Evolutionary conservation across 805 yeast species (phyloP).

Genomic region (Ogataea kodamae): DNA sequence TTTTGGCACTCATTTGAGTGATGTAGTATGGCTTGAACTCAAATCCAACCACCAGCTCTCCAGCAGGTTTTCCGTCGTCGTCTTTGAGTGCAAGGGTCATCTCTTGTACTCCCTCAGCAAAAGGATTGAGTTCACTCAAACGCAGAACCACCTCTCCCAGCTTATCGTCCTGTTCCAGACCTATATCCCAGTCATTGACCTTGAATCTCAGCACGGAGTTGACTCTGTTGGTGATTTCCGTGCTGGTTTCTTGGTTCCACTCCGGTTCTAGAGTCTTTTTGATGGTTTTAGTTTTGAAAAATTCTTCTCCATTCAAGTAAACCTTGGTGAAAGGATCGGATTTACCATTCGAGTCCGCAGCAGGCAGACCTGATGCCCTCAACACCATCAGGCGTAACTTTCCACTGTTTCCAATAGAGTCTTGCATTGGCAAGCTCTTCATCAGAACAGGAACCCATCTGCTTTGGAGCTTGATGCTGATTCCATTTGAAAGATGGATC

Average conservation of each 20-base stretch:
- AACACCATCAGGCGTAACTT: slow-evolving; percentile 55
- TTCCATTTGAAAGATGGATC: slow-evolving; percentile 42
- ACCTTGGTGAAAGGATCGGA: slow-evolving; percentile 87
- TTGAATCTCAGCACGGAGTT: slow-evolving; percentile 55
- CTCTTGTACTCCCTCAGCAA: slow-evolving; percentile 41
- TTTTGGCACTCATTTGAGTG: slow-evolving; percentile 36
- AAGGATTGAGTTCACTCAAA: slow-evolving; percentile 59
- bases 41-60: slow-evolving; percentile 56
- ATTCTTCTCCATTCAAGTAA: slow-evolving; percentile 58
- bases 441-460: slow-evolving; percentile 78
- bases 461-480: slow-evolving; percentile 50
- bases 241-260: slow-evolving; percentile 70
- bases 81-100: slow-evolving; percentile 50
- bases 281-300: slow-evolving; percentile 71
- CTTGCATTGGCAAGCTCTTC: slow-evolving; percentile 63
- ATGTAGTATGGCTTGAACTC: slow-evolving; percentile 72
- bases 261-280: slow-evolving; percentile 89
- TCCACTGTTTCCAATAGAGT: slow-evolving; percentile 75
- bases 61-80: slow-evolving; percentile 54
- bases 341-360: slow-evolving; percentile 90
- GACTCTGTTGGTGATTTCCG: slow-evolving; percentile 58
- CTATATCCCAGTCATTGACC: slow-evolving; percentile 90
- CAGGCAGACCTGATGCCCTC: slow-evolving; percentile 63
- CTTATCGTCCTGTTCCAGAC: slow-evolving; percentile 78
- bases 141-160: slow-evolving; percentile 64